phyloP scores from a whole-genome alignment of 148 eudicot genomes.

The Rhododendron simsii region DNA sequence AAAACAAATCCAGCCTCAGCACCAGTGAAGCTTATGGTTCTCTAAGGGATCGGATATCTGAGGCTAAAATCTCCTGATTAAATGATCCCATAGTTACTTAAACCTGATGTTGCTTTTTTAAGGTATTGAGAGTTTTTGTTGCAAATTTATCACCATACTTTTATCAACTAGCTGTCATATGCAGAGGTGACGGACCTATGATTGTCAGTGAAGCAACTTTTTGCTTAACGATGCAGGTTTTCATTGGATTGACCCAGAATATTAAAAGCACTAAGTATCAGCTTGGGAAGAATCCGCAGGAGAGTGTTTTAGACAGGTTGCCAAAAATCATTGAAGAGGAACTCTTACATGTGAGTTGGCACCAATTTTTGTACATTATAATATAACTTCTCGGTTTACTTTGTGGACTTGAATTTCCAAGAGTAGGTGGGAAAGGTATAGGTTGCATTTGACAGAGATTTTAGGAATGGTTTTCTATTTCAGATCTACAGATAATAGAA shows the following conservation, averaged over 20 bases:
- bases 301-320: conserved; percentile 80
- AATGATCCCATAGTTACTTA: conserved; percentile 45
- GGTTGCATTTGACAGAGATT: neutral
- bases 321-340: conserved; percentile 64
- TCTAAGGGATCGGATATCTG: conserved; percentile 44
- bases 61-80: conserved; percentile 47
- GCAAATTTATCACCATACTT: neutral
- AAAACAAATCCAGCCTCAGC: conserved; percentile 40
- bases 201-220: conserved; percentile 9
- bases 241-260: conserved; percentile 59
- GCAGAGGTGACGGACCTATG: neutral
- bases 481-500: neutral
- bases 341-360: conserved; percentile 63
- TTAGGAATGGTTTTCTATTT: neutral
- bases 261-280: conserved; percentile 76
- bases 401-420: neutral
- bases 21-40: conserved; percentile 57
- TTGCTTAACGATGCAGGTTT: conserved; percentile 45
- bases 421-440: neutral
- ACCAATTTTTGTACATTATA: neutral
- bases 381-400: neutral
- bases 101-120: conserved; percentile 62
- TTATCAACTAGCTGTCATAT: conserved; percentile 6
- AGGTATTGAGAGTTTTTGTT: conserved; percentile 39
- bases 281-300: conserved; percentile 64